Conservation (phyloP, 257 asterid species). For the Primulina eburnea region DNA sequence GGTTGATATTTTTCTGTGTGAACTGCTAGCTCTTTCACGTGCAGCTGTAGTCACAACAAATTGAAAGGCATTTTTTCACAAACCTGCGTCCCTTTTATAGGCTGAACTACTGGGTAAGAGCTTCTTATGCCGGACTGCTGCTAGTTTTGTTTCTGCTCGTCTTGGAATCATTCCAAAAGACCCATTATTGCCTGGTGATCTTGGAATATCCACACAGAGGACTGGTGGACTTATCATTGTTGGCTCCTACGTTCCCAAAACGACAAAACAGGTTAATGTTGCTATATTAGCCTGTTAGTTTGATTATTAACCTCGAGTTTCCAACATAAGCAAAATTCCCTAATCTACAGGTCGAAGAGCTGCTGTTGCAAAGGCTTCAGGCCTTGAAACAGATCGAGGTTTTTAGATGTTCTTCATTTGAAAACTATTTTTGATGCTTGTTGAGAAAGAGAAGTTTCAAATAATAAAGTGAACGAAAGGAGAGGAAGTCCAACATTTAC, state of each 20-base stretch:
- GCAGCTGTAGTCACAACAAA: constrained; percentile 21
- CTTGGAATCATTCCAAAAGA: constrained; percentile 79
- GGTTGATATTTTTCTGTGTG: constrained; percentile 37
- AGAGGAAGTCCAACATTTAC: constrained; percentile 15
- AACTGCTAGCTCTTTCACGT: constrained; percentile 21
- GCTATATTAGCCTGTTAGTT: constrained; percentile 15
- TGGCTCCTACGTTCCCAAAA: constrained; percentile 96
- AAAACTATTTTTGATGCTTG: constrained; percentile 5
- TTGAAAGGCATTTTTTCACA: constrained; percentile 23
- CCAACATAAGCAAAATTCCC: constrained; percentile 18
- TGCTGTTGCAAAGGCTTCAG: constrained; percentile 62
- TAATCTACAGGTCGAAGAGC: constrained; percentile 75
- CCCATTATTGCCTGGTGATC: constrained; percentile 69
- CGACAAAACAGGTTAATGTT: constrained; percentile 80
- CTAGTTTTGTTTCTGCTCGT: constrained; percentile 95
- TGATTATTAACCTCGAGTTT: constrained; percentile 20
- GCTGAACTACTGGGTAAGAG: constrained; percentile 90
- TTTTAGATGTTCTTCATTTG: constrained; percentile 10
- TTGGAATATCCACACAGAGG: constrained; percentile 49
- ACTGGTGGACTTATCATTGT: constrained; percentile 88
- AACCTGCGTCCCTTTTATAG: constrained; percentile 42
- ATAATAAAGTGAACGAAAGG: constrained; percentile 4
- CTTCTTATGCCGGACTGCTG: constrained; percentile 97
- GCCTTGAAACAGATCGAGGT: constrained; percentile 81
- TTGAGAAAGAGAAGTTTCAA: background rate